Base-by-base conservation (phyloP, 495 filamentous ascomycete genomes). In the Talaromyces liani region DNA sequence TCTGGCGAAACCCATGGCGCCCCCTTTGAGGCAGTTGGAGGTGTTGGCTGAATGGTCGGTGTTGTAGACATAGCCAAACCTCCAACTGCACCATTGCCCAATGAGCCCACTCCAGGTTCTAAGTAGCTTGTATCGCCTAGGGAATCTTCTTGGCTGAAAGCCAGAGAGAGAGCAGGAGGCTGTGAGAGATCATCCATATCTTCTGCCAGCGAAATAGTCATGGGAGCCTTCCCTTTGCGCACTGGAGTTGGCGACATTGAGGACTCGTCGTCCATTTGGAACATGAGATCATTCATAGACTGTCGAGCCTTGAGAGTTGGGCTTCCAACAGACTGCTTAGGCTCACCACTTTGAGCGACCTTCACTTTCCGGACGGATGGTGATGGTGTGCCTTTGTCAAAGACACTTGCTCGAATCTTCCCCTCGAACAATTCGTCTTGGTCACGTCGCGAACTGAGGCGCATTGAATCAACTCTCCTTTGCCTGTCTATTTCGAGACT, bases 191-290 rank as follows among this genome's bases (percentile, higher is more conserved):
- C 41, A 34, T 41, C 60, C 5, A 62, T 27, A 53, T 62, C 60
- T 18, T 62, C 60, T 20, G 60, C 39, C 12, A 24, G 41, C 29
- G 27, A 6, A 31, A 5, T 53, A 54, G 41, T 29, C 45, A 62
- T 20, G 9, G 58, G 25, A 31, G 20, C 41, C 62, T 77, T 77
- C 4, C 76, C 76, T 68, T 73, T 77, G 9, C 62, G 60, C 1
- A 64, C 61, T 41, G 72, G 64, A n/a, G 60, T 61, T 4, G 71
- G 65, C 0, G 74, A 71, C 45, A 73, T 62, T 12, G 63, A 63
- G 51, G 74, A 79, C 47, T 91, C 92, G n/a, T 93, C 91, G 63
- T 96, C 93, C 91, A 96, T 96, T 64, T 92, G 87, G 69, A 96
- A 97, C 78, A 97, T 94, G 41, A 97, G 78, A 65, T 97, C 92